These are phyloP conservation scores for Skeletonema tropicum DNA, from an alignment of 108 stramenopile genomes.

Conservation along the genomic window DNA sequence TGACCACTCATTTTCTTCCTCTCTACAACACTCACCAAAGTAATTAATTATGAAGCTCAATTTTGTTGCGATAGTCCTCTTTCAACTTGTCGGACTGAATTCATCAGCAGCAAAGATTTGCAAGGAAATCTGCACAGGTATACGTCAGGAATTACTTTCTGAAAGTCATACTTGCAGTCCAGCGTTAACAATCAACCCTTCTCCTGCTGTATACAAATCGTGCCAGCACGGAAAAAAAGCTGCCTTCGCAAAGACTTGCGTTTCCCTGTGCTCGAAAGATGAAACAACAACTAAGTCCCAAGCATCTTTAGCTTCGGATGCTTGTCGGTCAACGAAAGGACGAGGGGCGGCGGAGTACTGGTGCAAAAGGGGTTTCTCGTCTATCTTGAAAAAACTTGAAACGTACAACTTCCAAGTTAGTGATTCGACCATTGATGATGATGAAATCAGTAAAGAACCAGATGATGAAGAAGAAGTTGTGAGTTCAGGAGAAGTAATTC, in stretches of 20 bases:
- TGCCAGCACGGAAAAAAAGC: slow-evolving; percentile 40
- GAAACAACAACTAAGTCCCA: background rate
- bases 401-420: background rate
- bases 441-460: no score
- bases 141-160: slow-evolving; percentile 16
- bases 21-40: background rate
- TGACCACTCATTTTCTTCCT: background rate
- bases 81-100: background rate
- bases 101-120: slow-evolving; percentile 10
- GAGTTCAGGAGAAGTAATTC: no score
- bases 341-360: slow-evolving; percentile 12
- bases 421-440: background rate
- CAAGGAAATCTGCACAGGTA: slow-evolving; percentile 28
- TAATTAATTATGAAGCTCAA: background rate
- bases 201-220: slow-evolving; percentile 26
- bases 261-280: slow-evolving; percentile 13
- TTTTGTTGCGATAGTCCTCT: background rate
- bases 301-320: slow-evolving; percentile 14
- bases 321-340: slow-evolving; percentile 14
- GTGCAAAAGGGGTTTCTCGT: slow-evolving; percentile 24
- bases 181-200: slow-evolving; percentile 14
- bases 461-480: no score
- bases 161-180: slow-evolving; percentile 5
- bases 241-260: slow-evolving; percentile 35
- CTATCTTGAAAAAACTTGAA: slow-evolving; percentile 20